Evolutionary conservation across 2,329 filamentous ascomycete species (phyloP).

Genomic region (Monilinia vaccinii-corymbosi): DNA sequence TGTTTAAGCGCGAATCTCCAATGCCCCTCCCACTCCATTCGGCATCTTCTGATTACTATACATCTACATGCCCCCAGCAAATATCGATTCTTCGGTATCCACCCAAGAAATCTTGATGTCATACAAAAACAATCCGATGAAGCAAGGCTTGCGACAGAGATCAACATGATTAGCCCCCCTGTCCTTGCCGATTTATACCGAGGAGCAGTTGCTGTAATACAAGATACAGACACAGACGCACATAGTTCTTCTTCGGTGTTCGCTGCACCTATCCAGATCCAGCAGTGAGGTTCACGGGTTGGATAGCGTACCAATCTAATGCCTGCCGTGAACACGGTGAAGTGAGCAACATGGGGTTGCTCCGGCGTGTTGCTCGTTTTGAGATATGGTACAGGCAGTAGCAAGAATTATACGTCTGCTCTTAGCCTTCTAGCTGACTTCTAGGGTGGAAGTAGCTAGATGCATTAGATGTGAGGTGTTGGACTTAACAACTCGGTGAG

Average conservation of each 20-base stretch:
- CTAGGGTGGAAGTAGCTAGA: background rate
- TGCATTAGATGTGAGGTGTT: background rate
- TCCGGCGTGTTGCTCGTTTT: background rate
- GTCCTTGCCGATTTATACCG: background rate
- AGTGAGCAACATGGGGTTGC: background rate
- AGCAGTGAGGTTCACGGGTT: conserved; percentile 3
- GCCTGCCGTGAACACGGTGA: conserved; percentile 1
- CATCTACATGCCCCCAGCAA: background rate
- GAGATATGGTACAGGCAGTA: too few relatives aligned
- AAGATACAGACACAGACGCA: conserved; percentile 1
- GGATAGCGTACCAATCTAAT: background rate
- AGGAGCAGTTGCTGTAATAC: background rate
- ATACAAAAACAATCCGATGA: background rate
- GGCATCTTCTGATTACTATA: background rate
- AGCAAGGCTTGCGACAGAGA: background rate
- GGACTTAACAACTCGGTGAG: background rate
- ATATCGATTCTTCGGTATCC: background rate
- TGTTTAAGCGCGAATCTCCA: background rate
- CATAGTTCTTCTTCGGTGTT: conserved; percentile 1
- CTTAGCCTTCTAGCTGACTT: background rate
- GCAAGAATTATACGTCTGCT: background rate
- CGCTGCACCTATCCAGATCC: conserved; percentile 7
- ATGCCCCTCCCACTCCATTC: background rate
- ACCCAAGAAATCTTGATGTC: background rate
- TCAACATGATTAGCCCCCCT: background rate